Evolutionary conservation across 805 yeast species (phyloP), one percentile per base, ranked within the genome.

Genomic region (Dipodascus albidus): DNA sequence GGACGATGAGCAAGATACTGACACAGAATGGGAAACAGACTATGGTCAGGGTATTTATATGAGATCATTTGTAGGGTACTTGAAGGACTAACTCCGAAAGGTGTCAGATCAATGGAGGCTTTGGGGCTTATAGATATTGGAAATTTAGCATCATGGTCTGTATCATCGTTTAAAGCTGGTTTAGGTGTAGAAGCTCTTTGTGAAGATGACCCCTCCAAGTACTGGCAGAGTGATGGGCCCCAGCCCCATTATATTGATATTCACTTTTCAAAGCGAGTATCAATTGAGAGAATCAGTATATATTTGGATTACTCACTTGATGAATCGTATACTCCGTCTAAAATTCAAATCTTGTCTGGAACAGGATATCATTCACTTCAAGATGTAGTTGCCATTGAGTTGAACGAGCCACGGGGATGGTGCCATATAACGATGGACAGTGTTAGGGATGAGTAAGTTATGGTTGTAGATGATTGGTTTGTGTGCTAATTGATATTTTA

Each of bases 191-290:
- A 70, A n/a, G 83, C 83, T 60, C 72, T 91, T 3, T 70, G 93
- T 27, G 87, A 86, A 51, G 61, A 66, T 47, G 89, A 84, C 60
- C 85, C 91, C 0, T 74, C 76, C 24, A 70, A 81, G 1, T 91
- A 74, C 65, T 93, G 99, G 99, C 99, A 93, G 67, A 84, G 95
- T 48, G 99, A 93, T 64, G 99, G 97, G 0, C 74, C 77, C 11
- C 87, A 84, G 60, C 99, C 98, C 0, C 99, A 93, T 68, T 73
- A 71, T 23, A 71, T 93, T 3, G 85, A 85, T 49, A 77, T 88
- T 1, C 89, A 81, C 62, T 93, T 93, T 66, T 75, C 89, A 27
- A 89, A 85, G 62, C 75, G 80, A 50, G 95, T 89, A 2, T 73
- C 80, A 20, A 69, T 93, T 2, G 80, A 82, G 51, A 67, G 86